A percentile compares a stretch with the other conserved stretches of the same genome.
Evolutionary conservation across 768 basidiomycete species (phyloP).

Genomic region (Mrakia blollopis): DNA sequence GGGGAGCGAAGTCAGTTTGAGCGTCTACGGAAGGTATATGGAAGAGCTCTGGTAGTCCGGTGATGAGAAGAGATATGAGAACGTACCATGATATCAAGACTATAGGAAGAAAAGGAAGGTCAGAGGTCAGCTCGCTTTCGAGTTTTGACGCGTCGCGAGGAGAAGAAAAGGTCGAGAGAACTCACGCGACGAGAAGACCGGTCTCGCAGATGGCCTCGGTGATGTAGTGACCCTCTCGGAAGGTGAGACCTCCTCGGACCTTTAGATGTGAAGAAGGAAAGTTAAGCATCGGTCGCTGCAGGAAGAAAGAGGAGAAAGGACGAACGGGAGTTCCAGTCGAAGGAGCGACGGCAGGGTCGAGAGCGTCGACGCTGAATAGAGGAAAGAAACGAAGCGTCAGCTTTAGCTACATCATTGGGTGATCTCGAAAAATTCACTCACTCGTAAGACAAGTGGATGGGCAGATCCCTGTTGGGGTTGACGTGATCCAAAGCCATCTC

Average conservation of each 20-base stretch:
- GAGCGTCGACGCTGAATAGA: slow-evolving; percentile 31
- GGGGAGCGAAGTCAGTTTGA: background rate
- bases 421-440: background rate
- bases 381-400: background rate
- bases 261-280: background rate
- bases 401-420: too few species aligned
- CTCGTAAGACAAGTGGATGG: slow-evolving; percentile 94
- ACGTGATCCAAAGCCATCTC: slow-evolving; percentile 95
- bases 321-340: slow-evolving; percentile 50
- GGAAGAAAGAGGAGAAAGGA: background rate
- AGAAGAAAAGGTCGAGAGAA: background rate
- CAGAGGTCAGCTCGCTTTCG: background rate
- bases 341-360: slow-evolving; percentile 89
- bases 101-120: background rate
- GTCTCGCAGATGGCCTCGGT: slow-evolving; percentile 90
- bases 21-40: background rate
- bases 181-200: slow-evolving; percentile 70
- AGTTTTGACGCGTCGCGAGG: background rate
- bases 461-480: slow-evolving; percentile 72
- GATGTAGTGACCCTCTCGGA: slow-evolving; percentile 97
- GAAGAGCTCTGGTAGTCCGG: background rate
- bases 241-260: slow-evolving; percentile 86
- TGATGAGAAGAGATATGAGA: slow-evolving; percentile 26
- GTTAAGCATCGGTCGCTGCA: background rate
- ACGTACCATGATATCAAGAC: slow-evolving; percentile 21